Percentiles rank a stretch among this genome's conserved stretches.
phyloP scores from a whole-genome alignment of 768 basidiomycete species.

The Hericium coralloides region DNA sequence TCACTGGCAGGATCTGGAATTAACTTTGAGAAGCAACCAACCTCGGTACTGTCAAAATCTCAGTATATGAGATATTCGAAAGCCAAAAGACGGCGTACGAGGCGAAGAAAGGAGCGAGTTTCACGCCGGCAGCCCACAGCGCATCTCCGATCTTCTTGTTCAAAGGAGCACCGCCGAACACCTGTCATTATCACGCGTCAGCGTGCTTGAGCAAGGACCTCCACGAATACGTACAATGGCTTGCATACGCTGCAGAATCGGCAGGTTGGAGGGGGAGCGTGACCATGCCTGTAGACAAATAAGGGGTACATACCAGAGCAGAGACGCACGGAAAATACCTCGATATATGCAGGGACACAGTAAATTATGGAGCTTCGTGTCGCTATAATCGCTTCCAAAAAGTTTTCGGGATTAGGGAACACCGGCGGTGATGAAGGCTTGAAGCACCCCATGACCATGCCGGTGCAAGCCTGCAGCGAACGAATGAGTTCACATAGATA shows the following conservation, averaged over 20 bases:
- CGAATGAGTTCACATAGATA: neutral
- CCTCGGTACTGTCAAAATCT: constrained; percentile 12
- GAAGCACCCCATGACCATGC: constrained; percentile 14
- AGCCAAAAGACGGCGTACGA: constrained; percentile 17
- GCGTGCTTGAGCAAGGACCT: too few relatives aligned
- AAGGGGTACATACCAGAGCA: neutral
- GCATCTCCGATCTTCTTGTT: constrained; percentile 25
- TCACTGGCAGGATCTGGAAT: neutral
- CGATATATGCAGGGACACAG: constrained; percentile 20
- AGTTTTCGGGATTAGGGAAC: constrained; percentile 16
- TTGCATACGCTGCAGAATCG: constrained; percentile 4
- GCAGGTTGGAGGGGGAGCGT: constrained; percentile 4
- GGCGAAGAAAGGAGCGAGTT: constrained; percentile 27
- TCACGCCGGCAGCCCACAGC: constrained; percentile 24
- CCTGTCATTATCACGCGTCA: constrained; percentile 13
- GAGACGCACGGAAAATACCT: constrained; percentile 10
- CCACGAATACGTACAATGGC: constrained; percentile 5
- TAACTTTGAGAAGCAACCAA: constrained; percentile 4
- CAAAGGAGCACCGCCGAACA: constrained; percentile 30
- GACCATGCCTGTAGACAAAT: constrained; percentile 15
- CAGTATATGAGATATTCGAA: too few relatives aligned
- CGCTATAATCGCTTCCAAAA: constrained; percentile 5
- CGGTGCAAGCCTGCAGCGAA: constrained; percentile 1
- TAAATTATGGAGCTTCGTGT: constrained; percentile 7
- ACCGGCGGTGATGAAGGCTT: constrained; percentile 15